Evolutionary conservation across 208 protist species (phyloP).

Genomic region (Crithidia acanthocephali): DNA sequence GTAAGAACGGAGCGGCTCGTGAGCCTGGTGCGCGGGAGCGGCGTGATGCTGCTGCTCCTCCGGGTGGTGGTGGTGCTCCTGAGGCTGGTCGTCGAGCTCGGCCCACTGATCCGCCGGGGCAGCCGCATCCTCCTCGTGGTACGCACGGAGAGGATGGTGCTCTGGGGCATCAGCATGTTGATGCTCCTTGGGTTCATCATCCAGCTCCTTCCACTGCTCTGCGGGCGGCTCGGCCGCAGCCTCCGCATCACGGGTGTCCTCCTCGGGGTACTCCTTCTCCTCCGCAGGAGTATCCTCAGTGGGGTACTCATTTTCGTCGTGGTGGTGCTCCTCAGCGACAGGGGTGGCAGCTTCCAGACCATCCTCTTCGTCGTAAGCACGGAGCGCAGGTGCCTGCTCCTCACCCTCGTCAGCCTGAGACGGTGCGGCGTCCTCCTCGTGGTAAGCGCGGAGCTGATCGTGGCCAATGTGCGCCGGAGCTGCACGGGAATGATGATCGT

Average conservation of each 20-base stretch:
- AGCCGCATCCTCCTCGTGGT: background rate
- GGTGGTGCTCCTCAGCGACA: background rate
- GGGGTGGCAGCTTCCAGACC: background rate
- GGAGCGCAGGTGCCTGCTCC: slow-evolving; percentile 25
- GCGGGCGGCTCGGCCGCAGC: background rate
- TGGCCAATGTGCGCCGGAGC: too few species aligned
- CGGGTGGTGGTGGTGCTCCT: slow-evolving; percentile 31
- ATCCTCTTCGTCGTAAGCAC: background rate
- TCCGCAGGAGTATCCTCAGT: background rate
- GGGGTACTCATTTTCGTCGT: background rate
- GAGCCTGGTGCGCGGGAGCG: too few species aligned
- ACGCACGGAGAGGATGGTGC: too few species aligned
- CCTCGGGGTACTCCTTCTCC: background rate
- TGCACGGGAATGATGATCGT: too few species aligned
- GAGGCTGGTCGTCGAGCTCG: slow-evolving; percentile 26
- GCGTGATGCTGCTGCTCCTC: slow-evolving; percentile 5
- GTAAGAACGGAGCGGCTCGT: too few species aligned
- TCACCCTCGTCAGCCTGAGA: too few species aligned
- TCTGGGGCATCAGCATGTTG: too few species aligned
- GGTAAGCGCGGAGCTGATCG: too few species aligned
- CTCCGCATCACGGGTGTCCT: background rate
- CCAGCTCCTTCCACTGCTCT: background rate
- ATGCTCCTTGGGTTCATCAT: slow-evolving; percentile 2
- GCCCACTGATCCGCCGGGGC: slow-evolving; percentile 21
- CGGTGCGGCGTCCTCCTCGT: slow-evolving; percentile 36